Percentiles rank a stretch among this genome's conserved stretches.
Conservation (phyloP, 495 filamentous ascomycete species). For the Thozetella sp. region DNA sequence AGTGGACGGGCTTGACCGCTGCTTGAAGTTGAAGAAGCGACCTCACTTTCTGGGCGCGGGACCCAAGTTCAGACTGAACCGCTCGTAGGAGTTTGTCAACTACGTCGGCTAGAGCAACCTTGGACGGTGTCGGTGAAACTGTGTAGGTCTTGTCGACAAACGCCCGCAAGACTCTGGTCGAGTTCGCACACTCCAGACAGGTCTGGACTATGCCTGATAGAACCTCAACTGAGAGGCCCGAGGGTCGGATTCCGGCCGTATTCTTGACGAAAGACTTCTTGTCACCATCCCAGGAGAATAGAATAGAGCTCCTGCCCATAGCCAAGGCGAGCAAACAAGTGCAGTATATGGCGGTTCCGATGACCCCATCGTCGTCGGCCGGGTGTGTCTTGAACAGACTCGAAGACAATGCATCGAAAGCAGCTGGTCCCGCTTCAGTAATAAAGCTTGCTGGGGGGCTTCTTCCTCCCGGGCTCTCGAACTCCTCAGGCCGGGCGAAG, state of each 20-base stretch:
- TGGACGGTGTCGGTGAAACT: constrained; percentile 44
- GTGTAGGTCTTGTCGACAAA: constrained; percentile 54
- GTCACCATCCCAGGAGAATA: constrained; percentile 70
- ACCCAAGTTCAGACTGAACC: constrained; percentile 57
- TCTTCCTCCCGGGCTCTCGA: not conserved
- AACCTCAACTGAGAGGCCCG: constrained; percentile 64
- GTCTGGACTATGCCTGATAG: constrained; percentile 58
- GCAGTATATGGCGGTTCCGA: constrained; percentile 53
- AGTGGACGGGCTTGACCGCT: constrained; percentile 62
- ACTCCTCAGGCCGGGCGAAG: constrained; percentile 53
- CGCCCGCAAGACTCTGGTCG: constrained; percentile 48
- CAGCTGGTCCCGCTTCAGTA: constrained; percentile 72
- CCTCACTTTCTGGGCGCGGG: constrained; percentile 31
- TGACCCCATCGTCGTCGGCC: constrained; percentile 24
- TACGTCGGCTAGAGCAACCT: constrained; percentile 63
- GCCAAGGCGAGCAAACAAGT: constrained; percentile 70
- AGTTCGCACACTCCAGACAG: constrained; percentile 62
- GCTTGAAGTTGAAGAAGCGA: constrained; percentile 72
- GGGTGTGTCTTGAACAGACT: constrained; percentile 12
- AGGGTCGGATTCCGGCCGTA: constrained; percentile 58
- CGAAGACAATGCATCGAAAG: constrained; percentile 70
- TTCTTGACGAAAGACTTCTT: constrained; percentile 59
- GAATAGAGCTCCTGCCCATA: constrained; percentile 77
- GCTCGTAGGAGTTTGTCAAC: constrained; percentile 55
- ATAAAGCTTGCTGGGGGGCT: constrained; percentile 59